Evolutionary conservation across 2,329 filamentous ascomycete species (phyloP).

Genomic region (Macroventuria anomochaeta): DNA sequence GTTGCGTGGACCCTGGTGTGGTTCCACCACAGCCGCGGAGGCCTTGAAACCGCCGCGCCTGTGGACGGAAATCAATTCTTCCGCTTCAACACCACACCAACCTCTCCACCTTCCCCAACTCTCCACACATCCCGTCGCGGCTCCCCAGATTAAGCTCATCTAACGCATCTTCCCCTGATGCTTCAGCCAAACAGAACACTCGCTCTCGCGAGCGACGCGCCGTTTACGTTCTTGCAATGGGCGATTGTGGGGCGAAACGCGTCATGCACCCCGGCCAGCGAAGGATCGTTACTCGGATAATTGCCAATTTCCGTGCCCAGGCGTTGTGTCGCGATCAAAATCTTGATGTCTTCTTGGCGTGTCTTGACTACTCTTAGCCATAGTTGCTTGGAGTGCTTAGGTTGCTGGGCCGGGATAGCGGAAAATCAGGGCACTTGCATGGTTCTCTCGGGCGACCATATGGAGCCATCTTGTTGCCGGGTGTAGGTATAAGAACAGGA

Average conservation of each 20-base stretch:
- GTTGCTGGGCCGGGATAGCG: constrained; percentile 9
- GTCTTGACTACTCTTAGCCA: constrained; percentile 27
- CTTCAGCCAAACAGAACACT: not conserved
- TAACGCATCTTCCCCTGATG: not conserved
- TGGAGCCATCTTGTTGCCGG: not conserved
- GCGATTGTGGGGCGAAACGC: not conserved
- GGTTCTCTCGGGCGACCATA: not conserved
- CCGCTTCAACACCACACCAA: not conserved
- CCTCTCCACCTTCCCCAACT: not conserved
- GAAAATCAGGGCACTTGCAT: constrained; percentile 1
- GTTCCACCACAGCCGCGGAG: no score
- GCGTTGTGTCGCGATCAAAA: constrained; percentile 13
- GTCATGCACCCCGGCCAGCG: not conserved
- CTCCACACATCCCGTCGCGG: constrained; percentile 5
- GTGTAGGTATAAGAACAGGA: constrained; percentile 8
- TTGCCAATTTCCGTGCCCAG: constrained; percentile 2
- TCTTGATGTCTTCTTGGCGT: constrained; percentile 9
- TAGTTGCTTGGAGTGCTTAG: constrained; percentile 29
- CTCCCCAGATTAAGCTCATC: not conserved
- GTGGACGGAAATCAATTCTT: constrained; percentile 13
- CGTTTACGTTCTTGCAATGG: not conserved
- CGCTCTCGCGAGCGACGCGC: not conserved
- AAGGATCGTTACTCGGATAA: not conserved
- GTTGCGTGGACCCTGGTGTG: no score
- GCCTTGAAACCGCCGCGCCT: not conserved